These are phyloP conservation scores for Lachnellula willkommii DNA, from an alignment of 2,329 filamentous ascomycete genomes.

Conservation along the genomic window DNA sequence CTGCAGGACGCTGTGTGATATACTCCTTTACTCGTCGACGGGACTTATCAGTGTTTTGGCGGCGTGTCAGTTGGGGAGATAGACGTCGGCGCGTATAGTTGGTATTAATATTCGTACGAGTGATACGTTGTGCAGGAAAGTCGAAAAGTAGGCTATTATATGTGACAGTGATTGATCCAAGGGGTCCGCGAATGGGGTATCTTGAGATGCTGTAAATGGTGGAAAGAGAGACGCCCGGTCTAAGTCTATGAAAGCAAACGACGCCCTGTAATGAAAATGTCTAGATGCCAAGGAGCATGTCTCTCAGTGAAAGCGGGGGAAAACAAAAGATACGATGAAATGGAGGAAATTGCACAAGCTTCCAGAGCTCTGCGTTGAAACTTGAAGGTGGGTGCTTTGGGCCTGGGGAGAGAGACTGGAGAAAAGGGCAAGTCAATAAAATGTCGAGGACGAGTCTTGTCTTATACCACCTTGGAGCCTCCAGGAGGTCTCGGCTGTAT, in stretches of 20 bases:
- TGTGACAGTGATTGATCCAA: constrained; percentile 2
- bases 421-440: constrained; percentile 8
- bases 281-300: constrained; percentile 13
- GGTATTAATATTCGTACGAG: constrained; percentile 9
- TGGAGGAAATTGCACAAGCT: constrained; percentile 32
- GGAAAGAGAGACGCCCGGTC: constrained; percentile 21
- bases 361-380: constrained; percentile 43
- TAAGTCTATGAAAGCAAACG: constrained; percentile 21
- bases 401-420: constrained; percentile 28
- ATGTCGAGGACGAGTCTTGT: constrained; percentile 4
- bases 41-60: background rate
- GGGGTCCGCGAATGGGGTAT: constrained; percentile 19
- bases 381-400: constrained; percentile 23
- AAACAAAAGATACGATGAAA: constrained; percentile 18
- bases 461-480: constrained; percentile 17
- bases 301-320: background rate
- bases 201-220: constrained; percentile 10
- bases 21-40: constrained; percentile 14
- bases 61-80: constrained; percentile 5
- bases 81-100: constrained; percentile 11
- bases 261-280: constrained; percentile 12
- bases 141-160: background rate
- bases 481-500: background rate
- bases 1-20: constrained; percentile 20
- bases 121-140: constrained; percentile 9